Base-by-base conservation (phyloP, 129 eudicot genomes). In the Erigeron canadensis region DNA sequence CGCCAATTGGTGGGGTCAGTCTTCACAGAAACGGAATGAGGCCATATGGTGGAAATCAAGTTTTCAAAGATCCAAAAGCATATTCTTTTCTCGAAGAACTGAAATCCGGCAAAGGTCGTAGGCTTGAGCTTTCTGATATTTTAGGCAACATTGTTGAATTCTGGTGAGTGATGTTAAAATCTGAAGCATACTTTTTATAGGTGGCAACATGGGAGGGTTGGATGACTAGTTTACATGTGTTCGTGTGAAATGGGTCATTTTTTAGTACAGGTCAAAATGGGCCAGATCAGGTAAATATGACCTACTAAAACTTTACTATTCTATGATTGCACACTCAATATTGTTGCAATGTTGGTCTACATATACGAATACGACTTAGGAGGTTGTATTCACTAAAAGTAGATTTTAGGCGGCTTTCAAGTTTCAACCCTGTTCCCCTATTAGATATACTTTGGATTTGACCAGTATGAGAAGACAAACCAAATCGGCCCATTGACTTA, bases 31-130 rank as follows among this genome's bases (percentile, higher is more conserved):
- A 76, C 56, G 87, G 85, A 62, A 21, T 45, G 69, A 69, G 87
- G 56, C 72, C 96, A 15, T 80, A 76, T 72, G 63, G 87, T 53
- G 94, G 86, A 74, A 47, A 44, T 66, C 78, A 72, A 23, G 77
- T 34, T 53, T 82, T 79, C 5, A 77, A 65, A 67, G 88, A 77
- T 77, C 71, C 76, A 17, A 79, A 80, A 70, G 58, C 85, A 8
- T 69, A 71, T 72, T 87, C 97, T 66, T 81, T 85, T 75, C 95
- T 91, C 71, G 97, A 91, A 72, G 97, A 91, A 65, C 70, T 91
- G 22, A 91, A 91, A 75, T 77, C 89, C 10, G 84, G 88, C 34
- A 91, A 86, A 80, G 88, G 87, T 81, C 85, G 83, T 22, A 70
- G 89, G 66, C 79, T 86, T 66, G 93, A 88, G 76, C 85, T 91